Percentiles rank a stretch among this genome's conserved stretches.
Evolutionary conservation across 805 yeast species (phyloP).

Genomic region (Candida peoriensis): DNA sequence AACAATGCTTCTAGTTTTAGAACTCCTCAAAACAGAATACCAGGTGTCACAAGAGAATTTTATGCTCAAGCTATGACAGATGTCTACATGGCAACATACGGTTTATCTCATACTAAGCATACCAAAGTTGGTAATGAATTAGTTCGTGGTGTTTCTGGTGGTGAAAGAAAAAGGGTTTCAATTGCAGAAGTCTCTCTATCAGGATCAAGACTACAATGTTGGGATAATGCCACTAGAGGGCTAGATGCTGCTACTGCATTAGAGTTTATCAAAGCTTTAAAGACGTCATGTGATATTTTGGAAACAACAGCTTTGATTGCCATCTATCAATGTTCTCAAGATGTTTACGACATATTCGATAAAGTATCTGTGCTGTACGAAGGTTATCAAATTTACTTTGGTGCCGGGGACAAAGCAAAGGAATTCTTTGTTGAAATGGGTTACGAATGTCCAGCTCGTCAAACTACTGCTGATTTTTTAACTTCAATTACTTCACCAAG

Average conservation of each 20-base stretch:
- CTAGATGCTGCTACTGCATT: slow-evolving; percentile 59
- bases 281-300: slow-evolving; percentile 43
- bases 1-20: slow-evolving; percentile 48
- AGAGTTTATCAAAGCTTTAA: slow-evolving; percentile 50
- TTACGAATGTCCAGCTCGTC: slow-evolving; percentile 49
- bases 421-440: slow-evolving; percentile 50
- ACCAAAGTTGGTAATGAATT: slow-evolving; percentile 65
- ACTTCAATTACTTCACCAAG: slow-evolving; percentile 50
- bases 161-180: slow-evolving; percentile 73
- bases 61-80: slow-evolving; percentile 45
- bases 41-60: slow-evolving; percentile 43
- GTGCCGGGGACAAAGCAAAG: slow-evolving; percentile 41
- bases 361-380: slow-evolving; percentile 49
- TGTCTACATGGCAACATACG: slow-evolving; percentile 49
- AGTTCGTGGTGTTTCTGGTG: slow-evolving; percentile 71
- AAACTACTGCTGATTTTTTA: slow-evolving; percentile 55
- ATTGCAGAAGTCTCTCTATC: slow-evolving; percentile 55
- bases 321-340: slow-evolving; percentile 55
- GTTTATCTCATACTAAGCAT: slow-evolving; percentile 48
- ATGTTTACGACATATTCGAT: slow-evolving; percentile 49
- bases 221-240: slow-evolving; percentile 65
- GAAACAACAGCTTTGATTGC: slow-evolving; percentile 56
- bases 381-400: slow-evolving; percentile 53
- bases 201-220: slow-evolving; percentile 46
- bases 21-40: slow-evolving; percentile 53